A percentile compares a stretch with the other conserved stretches of the same genome.
Conservation (phyloP, 2,329 filamentous ascomycete genomes). For the Akanthomyces dipterigenus region DNA sequence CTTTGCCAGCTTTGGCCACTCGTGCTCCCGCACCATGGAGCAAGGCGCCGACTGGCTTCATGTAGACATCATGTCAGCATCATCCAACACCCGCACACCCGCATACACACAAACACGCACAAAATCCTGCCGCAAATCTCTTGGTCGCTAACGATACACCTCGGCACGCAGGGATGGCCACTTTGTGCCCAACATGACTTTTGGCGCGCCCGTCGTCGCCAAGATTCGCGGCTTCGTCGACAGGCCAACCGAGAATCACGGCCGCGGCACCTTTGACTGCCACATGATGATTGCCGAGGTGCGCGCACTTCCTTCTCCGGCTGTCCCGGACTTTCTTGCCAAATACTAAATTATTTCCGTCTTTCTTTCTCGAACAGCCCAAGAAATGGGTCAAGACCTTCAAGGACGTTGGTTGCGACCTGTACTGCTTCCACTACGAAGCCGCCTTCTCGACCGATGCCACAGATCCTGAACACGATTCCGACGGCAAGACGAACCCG, state of each 20-base stretch:
- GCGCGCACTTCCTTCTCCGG: conserved; percentile 21
- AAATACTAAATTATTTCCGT: conserved; percentile 5
- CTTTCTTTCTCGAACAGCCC: conserved; percentile 53
- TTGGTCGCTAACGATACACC: not conserved
- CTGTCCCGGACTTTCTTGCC: not conserved
- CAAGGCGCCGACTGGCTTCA: conserved; percentile 90
- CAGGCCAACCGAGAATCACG: conserved; percentile 59
- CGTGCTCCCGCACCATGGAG: conserved; percentile 78
- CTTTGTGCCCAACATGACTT: conserved; percentile 98
- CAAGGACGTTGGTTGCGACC: conserved; percentile 84
- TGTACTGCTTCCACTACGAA: conserved; percentile 99
- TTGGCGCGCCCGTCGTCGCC: conserved; percentile 89
- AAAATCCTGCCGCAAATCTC: not conserved
- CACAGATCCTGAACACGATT: conserved; percentile 64
- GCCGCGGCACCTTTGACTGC: conserved; percentile 93
- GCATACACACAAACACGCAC: too few species aligned
- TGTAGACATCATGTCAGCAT: conserved; percentile 74
- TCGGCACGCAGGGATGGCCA: conserved; percentile 95
- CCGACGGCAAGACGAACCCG: conserved; percentile 69
- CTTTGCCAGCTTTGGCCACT: conserved; percentile 81
- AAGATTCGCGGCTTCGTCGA: conserved; percentile 87
- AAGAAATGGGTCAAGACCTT: conserved; percentile 98
- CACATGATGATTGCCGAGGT: conserved; percentile 99
- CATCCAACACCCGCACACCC: not conserved
- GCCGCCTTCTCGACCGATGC: conserved; percentile 85